A percentile compares a stretch with the other conserved stretches of the same genome.
Conservation (phyloP, 352 stramenopile species). For the Phytopythium boreale region DNA sequence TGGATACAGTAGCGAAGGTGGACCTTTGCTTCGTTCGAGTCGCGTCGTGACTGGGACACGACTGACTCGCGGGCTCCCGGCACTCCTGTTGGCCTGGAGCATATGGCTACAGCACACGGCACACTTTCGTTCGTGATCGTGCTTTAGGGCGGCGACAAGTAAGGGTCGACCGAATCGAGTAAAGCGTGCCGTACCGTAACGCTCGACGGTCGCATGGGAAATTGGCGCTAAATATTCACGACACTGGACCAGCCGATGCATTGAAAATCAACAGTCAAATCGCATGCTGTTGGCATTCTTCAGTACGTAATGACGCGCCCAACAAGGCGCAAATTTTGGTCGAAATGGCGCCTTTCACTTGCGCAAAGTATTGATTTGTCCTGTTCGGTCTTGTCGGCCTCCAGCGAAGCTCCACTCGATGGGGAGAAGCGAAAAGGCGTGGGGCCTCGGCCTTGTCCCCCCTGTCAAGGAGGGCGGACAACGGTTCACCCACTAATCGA, state of each 20-base stretch:
- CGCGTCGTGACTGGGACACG: slow-evolving; percentile 5
- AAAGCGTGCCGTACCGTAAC: neutral
- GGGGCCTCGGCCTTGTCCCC: neutral
- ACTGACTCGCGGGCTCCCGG: neutral
- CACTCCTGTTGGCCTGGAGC: neutral
- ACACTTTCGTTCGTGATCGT: slow-evolving; percentile 4
- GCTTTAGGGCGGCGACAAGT: no score
- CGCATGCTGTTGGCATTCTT: neutral
- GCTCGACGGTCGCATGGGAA: neutral
- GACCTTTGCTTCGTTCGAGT: slow-evolving; percentile 5
- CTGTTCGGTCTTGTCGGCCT: neutral
- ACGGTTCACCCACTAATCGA: slow-evolving; percentile 2
- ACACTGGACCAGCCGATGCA: neutral
- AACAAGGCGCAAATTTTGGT: neutral
- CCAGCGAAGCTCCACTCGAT: neutral
- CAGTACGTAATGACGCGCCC: neutral
- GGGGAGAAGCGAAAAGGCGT: neutral
- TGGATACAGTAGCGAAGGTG: slow-evolving; percentile 1
- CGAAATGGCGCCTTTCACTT: neutral
- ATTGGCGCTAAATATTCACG: neutral
- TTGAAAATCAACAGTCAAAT: neutral
- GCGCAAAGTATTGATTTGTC: neutral
- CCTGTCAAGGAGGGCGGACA: slow-evolving; percentile 7
- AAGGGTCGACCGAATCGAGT: neutral
- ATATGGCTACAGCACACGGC: slow-evolving; percentile 8